Conservation (phyloP, 371 early-diverging fungal species). For the Capillidium rhysosporum region DNA sequence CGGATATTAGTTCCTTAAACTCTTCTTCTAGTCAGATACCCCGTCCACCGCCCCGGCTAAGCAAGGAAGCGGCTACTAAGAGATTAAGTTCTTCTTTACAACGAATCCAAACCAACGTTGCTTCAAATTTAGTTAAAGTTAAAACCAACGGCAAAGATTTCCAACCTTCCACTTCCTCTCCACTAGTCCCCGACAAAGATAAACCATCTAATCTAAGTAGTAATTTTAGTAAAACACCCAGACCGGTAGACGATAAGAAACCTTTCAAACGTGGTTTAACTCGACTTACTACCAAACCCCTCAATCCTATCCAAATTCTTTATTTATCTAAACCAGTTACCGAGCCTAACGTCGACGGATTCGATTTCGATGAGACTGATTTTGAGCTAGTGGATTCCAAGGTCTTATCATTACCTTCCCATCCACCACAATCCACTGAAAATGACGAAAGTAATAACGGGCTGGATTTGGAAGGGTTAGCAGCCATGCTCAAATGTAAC, state of each 20-base stretch:
- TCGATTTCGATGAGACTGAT: constrained; percentile 5
- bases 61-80: background rate
- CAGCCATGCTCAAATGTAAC: background rate
- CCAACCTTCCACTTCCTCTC: background rate
- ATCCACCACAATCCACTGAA: background rate
- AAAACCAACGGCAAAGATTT: background rate
- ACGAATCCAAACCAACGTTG: background rate
- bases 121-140: no score
- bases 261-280: no score
- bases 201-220: no score
- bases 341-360: background rate
- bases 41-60: background rate
- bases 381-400: background rate
- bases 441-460: no score
- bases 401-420: background rate
- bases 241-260: no score
- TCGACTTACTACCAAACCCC: no score
- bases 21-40: background rate
- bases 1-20: background rate
- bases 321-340: background rate
- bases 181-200: background rate
- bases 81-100: background rate
- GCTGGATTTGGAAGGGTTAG: background rate
- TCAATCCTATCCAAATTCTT: background rate
- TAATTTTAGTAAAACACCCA: no score